Percentiles rank a stretch among this genome's conserved stretches.
Conservation (phyloP, 2,329 filamentous ascomycete species). For the Hymenoscyphus infarciens region DNA sequence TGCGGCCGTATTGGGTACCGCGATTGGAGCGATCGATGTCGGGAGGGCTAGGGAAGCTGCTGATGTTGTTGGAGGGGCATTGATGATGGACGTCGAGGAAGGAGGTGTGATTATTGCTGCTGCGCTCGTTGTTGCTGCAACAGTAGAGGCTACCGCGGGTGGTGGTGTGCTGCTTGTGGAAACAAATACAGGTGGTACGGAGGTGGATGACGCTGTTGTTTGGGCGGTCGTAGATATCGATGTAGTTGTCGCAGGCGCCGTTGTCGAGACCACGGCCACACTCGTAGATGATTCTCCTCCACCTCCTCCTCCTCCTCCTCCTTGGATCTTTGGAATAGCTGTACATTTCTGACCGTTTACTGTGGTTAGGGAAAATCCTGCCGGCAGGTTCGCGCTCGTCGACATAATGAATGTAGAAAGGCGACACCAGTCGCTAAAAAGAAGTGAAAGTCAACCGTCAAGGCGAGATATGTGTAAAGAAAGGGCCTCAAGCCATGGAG, state of each 20-base stretch:
- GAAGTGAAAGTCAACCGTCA: slow-evolving; percentile 29
- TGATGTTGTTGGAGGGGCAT: slow-evolving; percentile 2
- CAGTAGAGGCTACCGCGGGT: background rate
- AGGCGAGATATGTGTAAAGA: slow-evolving; percentile 21
- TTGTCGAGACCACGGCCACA: slow-evolving; percentile 14
- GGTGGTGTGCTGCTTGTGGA: background rate
- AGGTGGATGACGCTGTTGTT: slow-evolving; percentile 1
- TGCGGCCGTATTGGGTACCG: slow-evolving; percentile 8
- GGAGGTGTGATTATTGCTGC: slow-evolving; percentile 14
- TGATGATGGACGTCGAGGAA: slow-evolving; percentile 6
- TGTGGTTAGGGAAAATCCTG: slow-evolving; percentile 48
- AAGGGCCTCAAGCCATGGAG: slow-evolving; percentile 30
- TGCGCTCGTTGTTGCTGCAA: slow-evolving; percentile 6
- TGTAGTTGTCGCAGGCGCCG: slow-evolving; percentile 8
- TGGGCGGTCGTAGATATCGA: slow-evolving; percentile 5
- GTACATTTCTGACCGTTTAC: slow-evolving; percentile 52
- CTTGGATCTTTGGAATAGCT: slow-evolving; percentile 43
- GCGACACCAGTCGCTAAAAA: slow-evolving; percentile 29
- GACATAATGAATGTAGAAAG: slow-evolving; percentile 40
- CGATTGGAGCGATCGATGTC: slow-evolving; percentile 10
- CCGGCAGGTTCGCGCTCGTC: slow-evolving; percentile 38
- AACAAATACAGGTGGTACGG: background rate
- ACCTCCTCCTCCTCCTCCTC: background rate
- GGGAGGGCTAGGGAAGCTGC: slow-evolving; percentile 10
- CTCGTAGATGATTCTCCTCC: slow-evolving; percentile 16